A percentile compares a stretch with the other conserved stretches of the same genome.
Evolutionary conservation across 1,284 basidiomycete genomes (phyloP).

Genomic region (Waitea zeae): DNA sequence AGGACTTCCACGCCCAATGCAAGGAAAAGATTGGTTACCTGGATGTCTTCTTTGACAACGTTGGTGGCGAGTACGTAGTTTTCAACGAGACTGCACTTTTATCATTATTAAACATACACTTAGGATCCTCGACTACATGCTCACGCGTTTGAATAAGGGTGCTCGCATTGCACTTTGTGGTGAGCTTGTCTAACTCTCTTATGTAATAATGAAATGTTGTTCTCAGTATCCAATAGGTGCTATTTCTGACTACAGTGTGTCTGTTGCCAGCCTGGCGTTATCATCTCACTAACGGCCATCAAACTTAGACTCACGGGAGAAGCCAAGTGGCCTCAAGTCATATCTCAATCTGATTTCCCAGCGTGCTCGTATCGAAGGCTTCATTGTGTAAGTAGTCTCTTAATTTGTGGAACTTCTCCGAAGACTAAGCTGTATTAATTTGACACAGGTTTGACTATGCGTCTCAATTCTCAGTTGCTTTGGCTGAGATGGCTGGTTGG

Average conservation of each 20-base stretch:
- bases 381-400: conserved; percentile 44
- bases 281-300: too few species aligned
- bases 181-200: conserved; percentile 10
- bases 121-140: conserved; percentile 63
- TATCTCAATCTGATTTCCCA: conserved; percentile 58
- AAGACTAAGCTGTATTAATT: background rate
- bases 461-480: conserved; percentile 31
- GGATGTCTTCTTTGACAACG: conserved; percentile 75
- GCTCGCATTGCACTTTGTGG: conserved; percentile 71
- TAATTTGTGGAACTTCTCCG: background rate
- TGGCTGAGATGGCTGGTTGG: conserved; percentile 33
- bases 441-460: conserved; percentile 45
- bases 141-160: conserved; percentile 56
- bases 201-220: background rate
- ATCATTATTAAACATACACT: conserved; percentile 4
- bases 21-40: conserved; percentile 23
- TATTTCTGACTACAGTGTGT: conserved; percentile 66
- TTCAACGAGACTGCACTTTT: conserved; percentile 15
- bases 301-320: too few species aligned
- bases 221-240: conserved; percentile 27
- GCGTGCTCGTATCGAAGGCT: conserved; percentile 68
- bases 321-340: conserved; percentile 39
- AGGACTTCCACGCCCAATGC: conserved; percentile 28
- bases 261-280: too few species aligned
- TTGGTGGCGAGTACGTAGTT: conserved; percentile 73